These are phyloP conservation scores for Kodamaea anthophila DNA, from an alignment of 1,139 yeast species.

Conservation along the genomic window DNA sequence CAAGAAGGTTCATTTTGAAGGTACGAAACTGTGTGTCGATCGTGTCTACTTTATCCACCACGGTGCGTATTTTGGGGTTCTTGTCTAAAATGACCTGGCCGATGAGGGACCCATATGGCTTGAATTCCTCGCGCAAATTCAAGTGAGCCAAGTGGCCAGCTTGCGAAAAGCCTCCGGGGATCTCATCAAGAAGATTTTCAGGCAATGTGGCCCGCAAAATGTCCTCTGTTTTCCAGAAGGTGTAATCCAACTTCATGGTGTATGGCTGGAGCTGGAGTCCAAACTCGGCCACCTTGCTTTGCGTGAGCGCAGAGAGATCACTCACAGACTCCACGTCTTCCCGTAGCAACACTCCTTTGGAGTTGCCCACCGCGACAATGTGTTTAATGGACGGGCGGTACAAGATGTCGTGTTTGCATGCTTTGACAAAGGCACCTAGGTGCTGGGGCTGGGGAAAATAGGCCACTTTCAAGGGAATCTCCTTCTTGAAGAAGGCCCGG, in stretches of 20 bases:
- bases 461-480: conserved; percentile 59
- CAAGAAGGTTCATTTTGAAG: conserved; percentile 87
- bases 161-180: conserved; percentile 87
- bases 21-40: conserved; percentile 88
- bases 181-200: conserved; percentile 57
- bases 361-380: conserved; percentile 45
- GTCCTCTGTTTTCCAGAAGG: conserved; percentile 87
- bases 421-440: conserved; percentile 50
- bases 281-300: conserved; percentile 40
- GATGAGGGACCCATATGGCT: conserved; percentile 73
- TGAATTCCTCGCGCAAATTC: conserved; percentile 76
- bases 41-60: conserved; percentile 87
- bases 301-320: conserved; percentile 38
- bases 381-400: conserved; percentile 61
- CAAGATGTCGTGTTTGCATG: conserved; percentile 50
- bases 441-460: conserved; percentile 60
- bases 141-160: conserved; percentile 97
- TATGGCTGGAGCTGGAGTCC: conserved; percentile 48
- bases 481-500: conserved; percentile 51
- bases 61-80: conserved; percentile 72
- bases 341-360: conserved; percentile 60
- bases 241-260: conserved; percentile 55
- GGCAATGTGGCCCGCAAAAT: conserved; percentile 75
- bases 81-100: conserved; percentile 92
- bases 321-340: conserved; percentile 41